These are phyloP conservation scores for Entomophthora muscae DNA, from an alignment of 371 early-diverging fungal species.

Conservation along the genomic window DNA sequence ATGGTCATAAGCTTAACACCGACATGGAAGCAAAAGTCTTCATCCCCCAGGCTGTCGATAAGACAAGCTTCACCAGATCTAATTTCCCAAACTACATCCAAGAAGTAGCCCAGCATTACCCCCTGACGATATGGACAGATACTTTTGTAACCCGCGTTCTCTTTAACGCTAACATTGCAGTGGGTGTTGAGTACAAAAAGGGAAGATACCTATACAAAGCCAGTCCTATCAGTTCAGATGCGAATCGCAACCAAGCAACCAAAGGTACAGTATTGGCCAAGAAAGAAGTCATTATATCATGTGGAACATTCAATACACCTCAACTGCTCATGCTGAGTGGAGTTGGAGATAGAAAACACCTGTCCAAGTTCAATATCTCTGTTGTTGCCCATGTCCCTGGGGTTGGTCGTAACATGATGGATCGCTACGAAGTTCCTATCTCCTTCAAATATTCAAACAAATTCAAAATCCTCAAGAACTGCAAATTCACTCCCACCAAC, in stretches of 20 bases:
- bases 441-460: background rate
- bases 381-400: too few species aligned
- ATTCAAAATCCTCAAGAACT: background rate
- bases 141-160: too few species aligned
- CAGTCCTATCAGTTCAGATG: background rate
- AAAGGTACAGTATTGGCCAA: conserved; percentile 10
- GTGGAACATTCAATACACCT: conserved; percentile 14
- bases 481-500: conserved; percentile 6
- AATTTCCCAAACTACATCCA: conserved; percentile 4
- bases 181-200: too few species aligned
- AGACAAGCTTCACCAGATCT: background rate
- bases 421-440: conserved; percentile 1
- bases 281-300: conserved; percentile 15
- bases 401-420: too few species aligned
- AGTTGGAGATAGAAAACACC: conserved; percentile 14
- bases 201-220: conserved; percentile 7
- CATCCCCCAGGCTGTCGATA: too few species aligned
- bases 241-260: background rate
- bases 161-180: too few species aligned
- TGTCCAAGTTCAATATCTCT: conserved; percentile 7
- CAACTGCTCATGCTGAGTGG: too few species aligned
- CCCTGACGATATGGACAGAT: too few species aligned
- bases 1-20: background rate
- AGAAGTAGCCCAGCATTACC: background rate
- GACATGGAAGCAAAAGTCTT: background rate